phyloP scores from a whole-genome alignment of 371 early-diverging fungal genomes.

The Rhizopus microsporus region DNA sequence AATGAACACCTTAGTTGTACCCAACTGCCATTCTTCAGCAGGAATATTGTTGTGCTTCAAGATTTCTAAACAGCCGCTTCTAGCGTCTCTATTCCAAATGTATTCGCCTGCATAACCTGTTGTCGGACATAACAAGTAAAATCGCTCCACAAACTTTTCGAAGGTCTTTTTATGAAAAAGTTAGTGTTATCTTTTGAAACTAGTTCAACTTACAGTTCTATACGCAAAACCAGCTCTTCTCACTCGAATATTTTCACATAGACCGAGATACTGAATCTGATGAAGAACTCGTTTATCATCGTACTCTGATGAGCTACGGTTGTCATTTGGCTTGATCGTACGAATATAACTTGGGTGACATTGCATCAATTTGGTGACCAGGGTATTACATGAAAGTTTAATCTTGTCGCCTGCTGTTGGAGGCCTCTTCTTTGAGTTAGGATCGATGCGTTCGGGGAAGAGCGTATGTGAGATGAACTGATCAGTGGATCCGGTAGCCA shows the following conservation, averaged over 20 bases:
- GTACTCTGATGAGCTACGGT: slow-evolving; percentile 87
- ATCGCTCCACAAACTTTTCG: slow-evolving; percentile 56
- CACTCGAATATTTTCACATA: slow-evolving; percentile 97
- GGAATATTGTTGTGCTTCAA: slow-evolving; percentile 86
- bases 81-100: slow-evolving; percentile 86
- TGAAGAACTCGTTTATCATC: slow-evolving; percentile 92
- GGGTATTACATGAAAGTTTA: slow-evolving; percentile 68
- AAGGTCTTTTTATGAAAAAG: slow-evolving; percentile 30
- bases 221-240: slow-evolving; percentile 97
- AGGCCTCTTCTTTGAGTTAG: slow-evolving; percentile 86
- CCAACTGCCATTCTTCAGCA: slow-evolving; percentile 94
- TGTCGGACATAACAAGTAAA: slow-evolving; percentile 75
- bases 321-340: slow-evolving; percentile 98
- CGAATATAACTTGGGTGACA: slow-evolving; percentile 98
- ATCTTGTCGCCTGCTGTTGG: slow-evolving; percentile 86
- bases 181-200: slow-evolving; percentile 24
- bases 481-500: slow-evolving; percentile 75
- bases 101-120: slow-evolving; percentile 87
- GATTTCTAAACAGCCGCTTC: slow-evolving; percentile 70
- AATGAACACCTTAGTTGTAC: slow-evolving; percentile 92
- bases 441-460: slow-evolving; percentile 90
- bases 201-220: slow-evolving; percentile 38
- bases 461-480: slow-evolving; percentile 63
- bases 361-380: slow-evolving; percentile 93
- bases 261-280: slow-evolving; percentile 95